phyloP scores from a whole-genome alignment of 495 filamentous ascomycete genomes.

The Baudoinia panamericana region DNA sequence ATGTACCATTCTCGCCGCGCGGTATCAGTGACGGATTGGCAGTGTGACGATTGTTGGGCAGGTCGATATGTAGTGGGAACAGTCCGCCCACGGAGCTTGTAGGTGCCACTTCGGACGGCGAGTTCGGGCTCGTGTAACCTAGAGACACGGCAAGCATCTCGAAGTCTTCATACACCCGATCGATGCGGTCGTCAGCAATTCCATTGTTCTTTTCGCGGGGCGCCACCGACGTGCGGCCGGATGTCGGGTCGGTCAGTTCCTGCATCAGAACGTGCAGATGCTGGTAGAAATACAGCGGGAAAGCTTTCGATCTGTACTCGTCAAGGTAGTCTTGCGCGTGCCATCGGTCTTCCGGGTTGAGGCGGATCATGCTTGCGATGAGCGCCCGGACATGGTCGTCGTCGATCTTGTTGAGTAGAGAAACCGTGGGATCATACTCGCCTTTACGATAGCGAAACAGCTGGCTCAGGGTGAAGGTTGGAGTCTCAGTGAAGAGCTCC shows the following conservation, averaged over 20 bases:
- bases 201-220: constrained; percentile 53
- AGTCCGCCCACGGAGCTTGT: constrained; percentile 31
- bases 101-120: constrained; percentile 7
- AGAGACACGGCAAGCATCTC: constrained; percentile 95
- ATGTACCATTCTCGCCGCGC: constrained; percentile 68
- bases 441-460: constrained; percentile 85
- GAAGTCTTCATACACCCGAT: constrained; percentile 84
- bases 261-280: constrained; percentile 97
- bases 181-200: constrained; percentile 84
- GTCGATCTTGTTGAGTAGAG: constrained; percentile 71
- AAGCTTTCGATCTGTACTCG: constrained; percentile 81
- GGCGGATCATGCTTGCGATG: constrained; percentile 87
- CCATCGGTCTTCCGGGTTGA: constrained; percentile 80
- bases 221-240: constrained; percentile 52
- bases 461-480: constrained; percentile 84
- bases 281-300: constrained; percentile 91
- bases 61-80: constrained; percentile 72
- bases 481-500: constrained; percentile 88
- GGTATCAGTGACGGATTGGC: constrained; percentile 31
- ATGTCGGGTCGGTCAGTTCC: constrained; percentile 83
- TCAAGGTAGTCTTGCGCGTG: constrained; percentile 91
- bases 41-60: constrained; percentile 68
- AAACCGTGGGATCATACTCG: constrained; percentile 77
- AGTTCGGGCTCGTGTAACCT: constrained; percentile 42
- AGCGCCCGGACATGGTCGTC: constrained; percentile 77